These are phyloP conservation scores for Lophium mytilinum DNA, from an alignment of 495 filamentous ascomycete species.

Conservation along the genomic window DNA sequence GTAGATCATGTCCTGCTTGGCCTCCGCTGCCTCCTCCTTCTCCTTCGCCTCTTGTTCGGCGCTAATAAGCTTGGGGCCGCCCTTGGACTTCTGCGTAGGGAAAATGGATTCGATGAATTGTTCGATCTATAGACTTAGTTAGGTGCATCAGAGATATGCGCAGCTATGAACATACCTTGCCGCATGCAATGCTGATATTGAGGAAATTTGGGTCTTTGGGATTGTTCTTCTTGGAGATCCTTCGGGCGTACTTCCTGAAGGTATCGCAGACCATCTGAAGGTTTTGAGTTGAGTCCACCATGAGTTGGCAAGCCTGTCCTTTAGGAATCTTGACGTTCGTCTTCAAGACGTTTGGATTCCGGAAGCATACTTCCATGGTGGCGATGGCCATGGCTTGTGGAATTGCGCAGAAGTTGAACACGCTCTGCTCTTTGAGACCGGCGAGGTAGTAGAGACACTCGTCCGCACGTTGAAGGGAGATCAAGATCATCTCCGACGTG, in stretches of 20 bases:
- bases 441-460: conserved; percentile 97
- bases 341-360: conserved; percentile 81
- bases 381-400: conserved; percentile 99
- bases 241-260: conserved; percentile 66
- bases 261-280: conserved; percentile 66
- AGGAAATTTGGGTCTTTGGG: conserved; percentile 90
- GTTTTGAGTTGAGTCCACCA: conserved; percentile 89
- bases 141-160: neutral
- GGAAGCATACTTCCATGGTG: conserved; percentile 83
- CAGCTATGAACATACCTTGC: conserved; percentile 57
- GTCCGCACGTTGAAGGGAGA: conserved; percentile 77
- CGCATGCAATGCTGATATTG: conserved; percentile 84
- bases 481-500: conserved; percentile 89
- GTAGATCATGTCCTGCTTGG: conserved; percentile 52
- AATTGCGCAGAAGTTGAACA: conserved; percentile 99
- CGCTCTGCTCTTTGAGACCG: conserved; percentile 88
- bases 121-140: conserved; percentile 61
- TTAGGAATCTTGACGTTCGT: conserved; percentile 94
- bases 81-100: conserved; percentile 58
- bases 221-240: conserved; percentile 90
- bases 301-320: conserved; percentile 82
- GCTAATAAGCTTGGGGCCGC: conserved; percentile 36
- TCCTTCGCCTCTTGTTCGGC: conserved; percentile 42
- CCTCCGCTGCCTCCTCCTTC: conserved; percentile 43
- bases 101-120: conserved; percentile 96